These are phyloP conservation scores for Microsporum audouinii DNA, from an alignment of 2,329 filamentous ascomycete genomes.

Conservation along the genomic window DNA sequence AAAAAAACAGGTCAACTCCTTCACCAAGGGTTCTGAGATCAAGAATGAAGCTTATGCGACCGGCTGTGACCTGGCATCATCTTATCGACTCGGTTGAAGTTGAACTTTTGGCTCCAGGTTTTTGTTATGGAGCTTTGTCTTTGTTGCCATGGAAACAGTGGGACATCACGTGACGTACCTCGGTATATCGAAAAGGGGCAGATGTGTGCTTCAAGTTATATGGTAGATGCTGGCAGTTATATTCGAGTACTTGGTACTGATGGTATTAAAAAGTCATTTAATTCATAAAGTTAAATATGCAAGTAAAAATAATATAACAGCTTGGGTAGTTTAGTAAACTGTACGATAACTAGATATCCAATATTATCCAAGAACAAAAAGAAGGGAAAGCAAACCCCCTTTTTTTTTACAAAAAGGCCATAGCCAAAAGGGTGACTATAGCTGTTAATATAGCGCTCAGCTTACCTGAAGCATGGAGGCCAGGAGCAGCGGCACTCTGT, in stretches of 20 bases:
- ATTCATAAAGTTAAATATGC: too few relatives aligned
- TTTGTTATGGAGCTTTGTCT: neutral
- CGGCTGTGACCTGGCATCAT: conserved; percentile 3
- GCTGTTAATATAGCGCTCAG: conserved; percentile 6
- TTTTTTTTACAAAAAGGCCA: conserved; percentile 6
- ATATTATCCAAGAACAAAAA: neutral
- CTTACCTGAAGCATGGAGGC: conserved; percentile 7
- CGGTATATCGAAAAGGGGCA: too few relatives aligned
- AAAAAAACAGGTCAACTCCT: neutral
- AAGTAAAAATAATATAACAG: too few relatives aligned
- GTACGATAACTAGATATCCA: neutral
- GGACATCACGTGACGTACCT: neutral
- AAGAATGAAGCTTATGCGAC: neutral
- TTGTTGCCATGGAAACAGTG: neutral
- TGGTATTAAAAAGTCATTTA: too few relatives aligned
- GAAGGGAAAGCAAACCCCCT: neutral
- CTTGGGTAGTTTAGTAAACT: too few relatives aligned
- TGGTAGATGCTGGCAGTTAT: too few relatives aligned
- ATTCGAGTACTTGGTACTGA: too few relatives aligned
- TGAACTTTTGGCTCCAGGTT: neutral
- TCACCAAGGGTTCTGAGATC: neutral
- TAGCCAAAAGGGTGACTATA: neutral
- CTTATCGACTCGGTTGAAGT: neutral
- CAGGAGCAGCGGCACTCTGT: conserved; percentile 1
- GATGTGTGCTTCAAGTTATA: too few relatives aligned